Conservation (phyloP, 768 basidiomycete genomes). For the Lactifluus echinatus region DNA sequence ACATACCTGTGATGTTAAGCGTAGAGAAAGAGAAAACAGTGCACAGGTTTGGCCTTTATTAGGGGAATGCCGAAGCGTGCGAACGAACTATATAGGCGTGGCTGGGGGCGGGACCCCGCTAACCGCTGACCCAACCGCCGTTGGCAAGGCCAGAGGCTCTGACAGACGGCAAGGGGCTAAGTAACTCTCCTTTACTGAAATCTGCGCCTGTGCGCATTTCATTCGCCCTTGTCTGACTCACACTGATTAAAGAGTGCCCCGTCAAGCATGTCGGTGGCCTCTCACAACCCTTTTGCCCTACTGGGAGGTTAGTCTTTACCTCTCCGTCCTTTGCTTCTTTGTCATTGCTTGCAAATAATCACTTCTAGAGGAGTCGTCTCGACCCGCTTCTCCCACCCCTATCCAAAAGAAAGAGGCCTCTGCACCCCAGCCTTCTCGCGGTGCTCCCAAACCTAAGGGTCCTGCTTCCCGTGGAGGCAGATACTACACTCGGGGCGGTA, state of each 20-base stretch:
- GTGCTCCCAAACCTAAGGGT: constrained; percentile 44
- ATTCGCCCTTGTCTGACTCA: constrained; percentile 17
- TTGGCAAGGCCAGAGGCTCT: not conserved
- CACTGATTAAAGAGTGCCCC: constrained; percentile 43
- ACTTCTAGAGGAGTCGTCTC: constrained; percentile 40
- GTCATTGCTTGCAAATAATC: not conserved
- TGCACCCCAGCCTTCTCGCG: constrained; percentile 31
- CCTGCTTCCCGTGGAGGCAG: constrained; percentile 57
- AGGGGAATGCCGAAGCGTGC: constrained; percentile 17
- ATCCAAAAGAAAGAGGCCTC: constrained; percentile 26
- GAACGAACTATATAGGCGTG: constrained; percentile 30
- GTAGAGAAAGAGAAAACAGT: constrained; percentile 30
- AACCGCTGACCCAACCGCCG: not conserved
- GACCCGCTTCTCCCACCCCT: constrained; percentile 35
- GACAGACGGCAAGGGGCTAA: not conserved
- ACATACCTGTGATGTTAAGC: constrained; percentile 58
- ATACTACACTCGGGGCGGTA: constrained; percentile 62
- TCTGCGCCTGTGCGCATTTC: not conserved
- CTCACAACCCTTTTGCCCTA: constrained; percentile 78
- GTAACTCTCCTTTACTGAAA: constrained; percentile 1
- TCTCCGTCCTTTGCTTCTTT: not conserved
- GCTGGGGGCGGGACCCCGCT: constrained; percentile 20
- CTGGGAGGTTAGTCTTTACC: constrained; percentile 52
- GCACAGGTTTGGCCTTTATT: constrained; percentile 17
- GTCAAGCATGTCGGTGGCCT: constrained; percentile 85